Evolutionary conservation across 2,329 filamentous ascomycete species (phyloP), one percentile per base, ranked within the genome.

Genomic region (Cordyceps militaris): DNA sequence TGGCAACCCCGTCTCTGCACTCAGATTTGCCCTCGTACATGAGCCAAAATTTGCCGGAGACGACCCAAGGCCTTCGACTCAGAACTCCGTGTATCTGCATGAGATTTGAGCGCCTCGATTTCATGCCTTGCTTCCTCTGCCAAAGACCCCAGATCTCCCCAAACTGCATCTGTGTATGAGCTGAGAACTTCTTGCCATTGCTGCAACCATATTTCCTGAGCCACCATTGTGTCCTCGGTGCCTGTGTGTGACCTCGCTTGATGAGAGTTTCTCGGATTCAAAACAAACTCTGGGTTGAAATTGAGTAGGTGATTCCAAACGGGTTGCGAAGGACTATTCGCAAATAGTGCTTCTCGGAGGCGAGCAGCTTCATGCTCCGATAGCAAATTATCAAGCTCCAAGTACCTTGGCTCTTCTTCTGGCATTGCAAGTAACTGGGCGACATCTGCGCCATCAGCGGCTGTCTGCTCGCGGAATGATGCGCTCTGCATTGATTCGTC

Each of bases 91-190:
- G 26, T 40, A 9, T 42, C 30, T 13, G 54, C 28, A 21, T 59
- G 57, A 9, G 57, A 52, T 30, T 59, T 52, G 24, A 77, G 67
- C 26, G 73, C 67, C 49, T 79, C 71, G 21, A 88, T 68, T 66
- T 89, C 85, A 47, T 70, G 69, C 58, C 73, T 74, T 4, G 85
- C 86, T 60, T 81, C 76, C 51, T 75, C 71, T 10, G 84, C 78
- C 34, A 87, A 71, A 3, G 79, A 75, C 30, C 76, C 70, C 21
- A 88, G 68, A 58, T 82, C 83, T 21, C 86, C 86, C 86, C 86
- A 89, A 24, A 89, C 85, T 57, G 87, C 81, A 65, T 88, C 83
- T 0, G 77, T 78, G 62, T 87, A 86, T 34, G 74, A 71, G 2
- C 73, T 77, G 24, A 86, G 71, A 8, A 85, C 80, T 43, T 75